Conservation (phyloP, 2,329 filamentous ascomycete genomes). For the Cordyceps fumosorosea region DNA sequence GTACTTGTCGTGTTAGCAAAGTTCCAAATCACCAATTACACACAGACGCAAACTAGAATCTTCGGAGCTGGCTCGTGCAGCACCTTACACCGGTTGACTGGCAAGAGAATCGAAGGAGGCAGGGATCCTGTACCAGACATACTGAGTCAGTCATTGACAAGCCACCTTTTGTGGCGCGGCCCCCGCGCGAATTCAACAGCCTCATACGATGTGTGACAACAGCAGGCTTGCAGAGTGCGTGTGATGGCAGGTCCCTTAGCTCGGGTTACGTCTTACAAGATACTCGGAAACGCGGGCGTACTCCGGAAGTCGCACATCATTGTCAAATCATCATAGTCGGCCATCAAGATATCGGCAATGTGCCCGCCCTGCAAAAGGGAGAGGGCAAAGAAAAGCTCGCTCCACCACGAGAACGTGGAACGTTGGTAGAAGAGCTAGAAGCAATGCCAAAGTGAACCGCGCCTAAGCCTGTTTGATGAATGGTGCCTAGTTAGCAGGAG, state of each 20-base stretch:
- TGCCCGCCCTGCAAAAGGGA: background rate
- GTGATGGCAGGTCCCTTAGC: background rate
- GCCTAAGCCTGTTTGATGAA: constrained; percentile 5
- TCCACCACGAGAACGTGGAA: background rate
- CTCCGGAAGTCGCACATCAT: background rate
- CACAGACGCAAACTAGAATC: background rate
- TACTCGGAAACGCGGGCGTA: background rate
- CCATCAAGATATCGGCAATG: background rate
- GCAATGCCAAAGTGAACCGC: background rate
- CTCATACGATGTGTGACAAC: background rate
- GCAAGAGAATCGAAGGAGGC: background rate
- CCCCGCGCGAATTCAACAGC: background rate
- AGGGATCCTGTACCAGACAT: background rate
- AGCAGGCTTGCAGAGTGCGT: background rate
- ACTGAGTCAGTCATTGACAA: constrained; percentile 6
- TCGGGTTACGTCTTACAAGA: background rate
- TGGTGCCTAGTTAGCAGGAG: background rate
- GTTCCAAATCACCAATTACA: background rate
- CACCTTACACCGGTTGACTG: background rate
- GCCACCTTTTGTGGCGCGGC: constrained; percentile 8
- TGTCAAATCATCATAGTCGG: background rate
- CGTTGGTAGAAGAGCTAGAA: constrained; percentile 7
- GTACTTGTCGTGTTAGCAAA: background rate
- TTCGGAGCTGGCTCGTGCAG: background rate
- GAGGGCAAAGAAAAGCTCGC: background rate